These are phyloP conservation scores for Cytospora mali DNA, from an alignment of 2,329 filamentous ascomycete species.

Conservation along the genomic window DNA sequence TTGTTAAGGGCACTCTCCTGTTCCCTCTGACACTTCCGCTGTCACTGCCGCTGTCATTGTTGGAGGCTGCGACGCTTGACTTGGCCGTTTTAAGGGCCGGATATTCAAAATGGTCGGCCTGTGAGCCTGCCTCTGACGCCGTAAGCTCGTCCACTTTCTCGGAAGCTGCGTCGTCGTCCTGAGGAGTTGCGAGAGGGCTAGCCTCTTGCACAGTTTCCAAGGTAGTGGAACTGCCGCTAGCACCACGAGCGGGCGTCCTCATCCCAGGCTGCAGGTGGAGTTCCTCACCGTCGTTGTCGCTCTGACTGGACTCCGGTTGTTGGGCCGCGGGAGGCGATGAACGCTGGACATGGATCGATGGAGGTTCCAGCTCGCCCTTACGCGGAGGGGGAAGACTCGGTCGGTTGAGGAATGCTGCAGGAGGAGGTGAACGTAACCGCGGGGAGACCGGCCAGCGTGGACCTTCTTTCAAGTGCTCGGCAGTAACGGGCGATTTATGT, in stretches of 20 bases:
- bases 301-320: conserved; percentile 43
- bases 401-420: conserved; percentile 47
- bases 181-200: conserved; percentile 74
- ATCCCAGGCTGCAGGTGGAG: conserved; percentile 52
- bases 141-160: conserved; percentile 57
- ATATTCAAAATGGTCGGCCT: conserved; percentile 45
- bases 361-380: conserved; percentile 53
- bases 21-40: conserved; percentile 56
- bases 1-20: conserved; percentile 46
- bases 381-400: conserved; percentile 48
- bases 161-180: conserved; percentile 41
- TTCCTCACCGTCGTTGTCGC: conserved; percentile 59
- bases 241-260: conserved; percentile 62
- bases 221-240: conserved; percentile 57
- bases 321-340: conserved; percentile 49
- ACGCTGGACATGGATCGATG: conserved; percentile 56
- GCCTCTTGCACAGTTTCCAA: conserved; percentile 92
- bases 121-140: conserved; percentile 44
- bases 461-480: conserved; percentile 55
- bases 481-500: conserved; percentile 58
- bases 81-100: conserved; percentile 37
- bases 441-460: conserved; percentile 79
- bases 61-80: conserved; percentile 11
- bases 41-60: conserved; percentile 65
- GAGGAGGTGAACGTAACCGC: conserved; percentile 75